phyloP scores from a whole-genome alignment of 768 basidiomycete genomes.

The Collybia nuda region DNA sequence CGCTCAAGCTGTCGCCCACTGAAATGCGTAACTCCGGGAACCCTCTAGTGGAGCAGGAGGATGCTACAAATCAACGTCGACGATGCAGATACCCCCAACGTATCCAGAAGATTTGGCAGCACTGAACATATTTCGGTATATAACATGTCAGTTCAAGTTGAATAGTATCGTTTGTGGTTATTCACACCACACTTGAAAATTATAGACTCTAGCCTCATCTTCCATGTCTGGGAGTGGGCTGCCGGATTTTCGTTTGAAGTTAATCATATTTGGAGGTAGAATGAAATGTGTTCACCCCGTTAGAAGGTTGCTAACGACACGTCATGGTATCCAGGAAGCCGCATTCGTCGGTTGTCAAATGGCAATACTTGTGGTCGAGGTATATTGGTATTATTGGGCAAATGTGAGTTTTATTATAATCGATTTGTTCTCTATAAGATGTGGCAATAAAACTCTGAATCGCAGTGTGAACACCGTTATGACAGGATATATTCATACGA shows the following conservation, averaged over 20 bases:
- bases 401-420: neutral
- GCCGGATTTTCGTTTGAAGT: neutral
- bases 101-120: no score
- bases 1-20: no score
- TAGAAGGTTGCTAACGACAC: no score
- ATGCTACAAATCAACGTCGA: no score
- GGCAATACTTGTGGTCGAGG: neutral
- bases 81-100: no score
- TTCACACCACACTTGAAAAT: no score
- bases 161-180: neutral
- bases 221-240: neutral
- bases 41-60: no score
- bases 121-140: no score
- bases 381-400: neutral
- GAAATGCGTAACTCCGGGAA: no score
- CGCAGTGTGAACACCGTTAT: neutral
- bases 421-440: no score
- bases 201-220: neutral
- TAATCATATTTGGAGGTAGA: neutral
- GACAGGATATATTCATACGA: neutral
- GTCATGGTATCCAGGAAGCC: neutral
- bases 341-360: neutral
- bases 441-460: neutral
- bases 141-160: no score
- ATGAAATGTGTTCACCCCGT: neutral